Base-by-base conservation (phyloP, 2,329 filamentous ascomycete species). In the Alternaria arbusti region DNA sequence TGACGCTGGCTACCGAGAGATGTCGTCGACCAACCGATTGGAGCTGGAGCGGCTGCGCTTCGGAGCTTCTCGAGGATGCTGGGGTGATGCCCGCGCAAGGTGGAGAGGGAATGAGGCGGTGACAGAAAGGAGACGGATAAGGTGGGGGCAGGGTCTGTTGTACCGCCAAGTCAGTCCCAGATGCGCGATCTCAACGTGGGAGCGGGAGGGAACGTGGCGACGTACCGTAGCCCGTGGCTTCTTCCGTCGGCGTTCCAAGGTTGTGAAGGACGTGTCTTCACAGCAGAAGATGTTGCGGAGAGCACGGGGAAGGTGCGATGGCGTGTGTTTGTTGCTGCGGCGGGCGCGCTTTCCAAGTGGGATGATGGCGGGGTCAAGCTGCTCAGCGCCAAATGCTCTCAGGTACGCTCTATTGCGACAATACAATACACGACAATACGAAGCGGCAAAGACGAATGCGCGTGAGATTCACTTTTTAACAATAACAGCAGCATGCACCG, bases 51-150 rank as follows among this genome's bases (percentile, higher is more conserved):
- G 45, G 47, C 36, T 32, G 22, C 25, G 45, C 45, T 44, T 49
- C 49, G 58, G 52, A 43, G 47, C 51, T 64, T 47, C 58, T 51
- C 47, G 46, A 44, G 44, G 25, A 44, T 50, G 52, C 36, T 44
- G 55, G 60, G 44, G 57, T 36, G 30, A 32, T 63, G 61, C 44
- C 50, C 56, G 56, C 36, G 57, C 61, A 59, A 61, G 62, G 57
- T 55, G 56, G 61, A 57, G 58, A 45, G 54, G 32, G 49, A 62
- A 54, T 54, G 58, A 64, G 62, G 62, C 62, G 62, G 62, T 64
- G 62, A 64, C 62, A 57, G 63, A 62, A 63, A 55, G 59, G 55
- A 64, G 61, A 60, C 52, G 54, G 62, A 62, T 55, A 45, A 54
- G 62, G 58, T 59, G 62, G 62, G 49, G 62, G 62, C 58, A 62